Base-by-base conservation (phyloP, 2,329 filamentous ascomycete genomes). In the Colletotrichum limetticola region DNA sequence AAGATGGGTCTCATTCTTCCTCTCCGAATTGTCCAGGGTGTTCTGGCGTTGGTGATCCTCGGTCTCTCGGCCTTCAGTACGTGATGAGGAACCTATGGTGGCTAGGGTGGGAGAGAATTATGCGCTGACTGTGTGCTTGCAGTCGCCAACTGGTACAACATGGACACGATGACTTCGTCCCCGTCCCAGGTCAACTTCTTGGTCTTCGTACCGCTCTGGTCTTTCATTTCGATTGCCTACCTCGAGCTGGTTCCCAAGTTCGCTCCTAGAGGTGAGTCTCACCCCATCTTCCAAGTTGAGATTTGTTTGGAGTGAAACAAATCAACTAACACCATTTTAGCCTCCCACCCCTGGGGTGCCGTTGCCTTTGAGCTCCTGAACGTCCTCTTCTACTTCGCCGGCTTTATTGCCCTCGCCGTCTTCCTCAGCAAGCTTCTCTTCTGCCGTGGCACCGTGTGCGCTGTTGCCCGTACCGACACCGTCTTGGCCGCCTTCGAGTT, bases 111-210 rank as follows among this genome's bases (percentile, higher is more conserved):
- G 16, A 42, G 30, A 6, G 4, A 9, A 56, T 19, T 59, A 53
- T 28, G 28, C 57, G 66, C 72, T 70, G 61, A 78, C 76, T 78
- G 22, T 57, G 26, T 61, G 32, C 53, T 35, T 24, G 71, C 68
- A 92, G 90, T 92, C 68, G 84, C 88, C 75, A 85, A 91, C 80
- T 91, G 89, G 88, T 91, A 90, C 79, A 85, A 88, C 78, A 83
- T 81, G 72, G 83, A 89, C 77, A 92, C 88, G 77, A 83, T 86
- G 75, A 86, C 85, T 4, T 76, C 85, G 22, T 86, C 89, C n/a
- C 90, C 90, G 0, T 82, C 85, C 4, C 86, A 90, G 74, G 81
- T 92, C 80, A 88, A 86, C 82, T 91, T 91, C 79, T 80, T 91
- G 74, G 81, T 91, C 76, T 88, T 89, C 77, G 83, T 83, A 30